These are phyloP conservation scores for Halophytophthora batemanensis DNA, from an alignment of 352 stramenopile species.

Conservation along the genomic window DNA sequence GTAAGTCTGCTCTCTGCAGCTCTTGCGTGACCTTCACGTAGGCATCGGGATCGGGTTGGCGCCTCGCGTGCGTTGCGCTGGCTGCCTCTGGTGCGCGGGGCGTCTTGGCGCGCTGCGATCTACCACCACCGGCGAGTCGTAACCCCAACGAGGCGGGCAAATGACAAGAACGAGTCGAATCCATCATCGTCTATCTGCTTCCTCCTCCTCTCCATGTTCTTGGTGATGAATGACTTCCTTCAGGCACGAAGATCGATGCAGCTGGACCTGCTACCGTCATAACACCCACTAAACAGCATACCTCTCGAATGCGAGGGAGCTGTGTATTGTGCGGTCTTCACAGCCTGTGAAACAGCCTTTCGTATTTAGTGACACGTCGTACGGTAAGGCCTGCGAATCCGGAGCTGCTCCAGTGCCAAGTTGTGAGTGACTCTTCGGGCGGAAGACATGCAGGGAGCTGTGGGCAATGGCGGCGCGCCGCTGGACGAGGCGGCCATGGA, in stretches of 20 bases:
- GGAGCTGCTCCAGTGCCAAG: too few relatives aligned
- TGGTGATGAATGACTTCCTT: too few relatives aligned
- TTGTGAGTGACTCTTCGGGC: too few relatives aligned
- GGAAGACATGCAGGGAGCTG: not conserved
- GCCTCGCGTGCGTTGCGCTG: not conserved
- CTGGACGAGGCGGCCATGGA: conserved; percentile 66
- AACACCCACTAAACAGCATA: too few relatives aligned
- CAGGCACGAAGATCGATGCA: not conserved
- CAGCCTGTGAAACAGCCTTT: too few relatives aligned
- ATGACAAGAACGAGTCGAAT: conserved; percentile 50
- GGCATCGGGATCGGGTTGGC: conserved; percentile 14
- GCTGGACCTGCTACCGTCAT: too few relatives aligned
- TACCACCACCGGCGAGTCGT: conserved; percentile 4
- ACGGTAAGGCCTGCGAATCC: too few relatives aligned
- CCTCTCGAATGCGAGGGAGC: too few relatives aligned
- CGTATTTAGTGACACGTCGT: too few relatives aligned
- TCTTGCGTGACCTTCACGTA: not conserved
- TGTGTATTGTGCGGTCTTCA: too few relatives aligned
- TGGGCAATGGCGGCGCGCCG: conserved; percentile 6
- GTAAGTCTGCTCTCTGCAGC: conserved; percentile 67
- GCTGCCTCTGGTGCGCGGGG: not conserved
- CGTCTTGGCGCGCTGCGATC: not conserved
- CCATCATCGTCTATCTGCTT: conserved; percentile 9
- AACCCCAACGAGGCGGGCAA: conserved; percentile 30
- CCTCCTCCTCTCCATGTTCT: conserved; percentile 8